phyloP scores from a whole-genome alignment of 2,329 filamentous ascomycete genomes.

The Cercospora brassicicola region DNA sequence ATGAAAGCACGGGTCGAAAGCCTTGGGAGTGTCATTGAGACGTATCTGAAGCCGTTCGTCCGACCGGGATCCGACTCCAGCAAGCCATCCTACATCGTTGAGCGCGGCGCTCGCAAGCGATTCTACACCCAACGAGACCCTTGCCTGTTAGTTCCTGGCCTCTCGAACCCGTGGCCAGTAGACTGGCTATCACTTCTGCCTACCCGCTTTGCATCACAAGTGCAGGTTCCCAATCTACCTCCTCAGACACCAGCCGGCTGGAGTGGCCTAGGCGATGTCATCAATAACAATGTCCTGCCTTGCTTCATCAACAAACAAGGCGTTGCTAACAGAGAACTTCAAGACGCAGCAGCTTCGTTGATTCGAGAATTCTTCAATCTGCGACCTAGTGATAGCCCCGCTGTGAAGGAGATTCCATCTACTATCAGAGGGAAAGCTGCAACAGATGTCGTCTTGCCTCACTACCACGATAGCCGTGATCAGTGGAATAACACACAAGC shows the following conservation, averaged over 20 bases:
- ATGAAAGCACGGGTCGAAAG: neutral
- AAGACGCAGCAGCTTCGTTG: neutral
- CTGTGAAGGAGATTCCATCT: neutral
- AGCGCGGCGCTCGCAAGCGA: neutral
- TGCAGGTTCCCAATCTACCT: neutral
- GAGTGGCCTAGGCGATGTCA: neutral
- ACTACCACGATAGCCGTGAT: neutral
- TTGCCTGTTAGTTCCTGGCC: conserved; percentile 1
- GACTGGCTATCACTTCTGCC: conserved; percentile 5
- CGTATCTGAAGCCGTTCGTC: neutral
- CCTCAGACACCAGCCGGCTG: neutral
- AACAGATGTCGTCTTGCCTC: neutral
- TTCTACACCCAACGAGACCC: conserved; percentile 13
- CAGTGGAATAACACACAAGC: conserved; percentile 1
- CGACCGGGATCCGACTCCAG: neutral
- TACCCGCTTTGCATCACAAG: neutral
- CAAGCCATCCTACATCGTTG: conserved; percentile 3
- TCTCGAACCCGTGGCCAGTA: conserved; percentile 7
- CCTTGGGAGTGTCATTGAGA: neutral
- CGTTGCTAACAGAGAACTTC: neutral
- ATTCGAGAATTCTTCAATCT: conserved; percentile 11
- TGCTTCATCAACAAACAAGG: neutral
- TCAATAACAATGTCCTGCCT: neutral
- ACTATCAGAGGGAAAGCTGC: neutral
- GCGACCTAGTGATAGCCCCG: neutral